phyloP scores from a whole-genome alignment of 345 rosid species.

The Populus tremula region DNA sequence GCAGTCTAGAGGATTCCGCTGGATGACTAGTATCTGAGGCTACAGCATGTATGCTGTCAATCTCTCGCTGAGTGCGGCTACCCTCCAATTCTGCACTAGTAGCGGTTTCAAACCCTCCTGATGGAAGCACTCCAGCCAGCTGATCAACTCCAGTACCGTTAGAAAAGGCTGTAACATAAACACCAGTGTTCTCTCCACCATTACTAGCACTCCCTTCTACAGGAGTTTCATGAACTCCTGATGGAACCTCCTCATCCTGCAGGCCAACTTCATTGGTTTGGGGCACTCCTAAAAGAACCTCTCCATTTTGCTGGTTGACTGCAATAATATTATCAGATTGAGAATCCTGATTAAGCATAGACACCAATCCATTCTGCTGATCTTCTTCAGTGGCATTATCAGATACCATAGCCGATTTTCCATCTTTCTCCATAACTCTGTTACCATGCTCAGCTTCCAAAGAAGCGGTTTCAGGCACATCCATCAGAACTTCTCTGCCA shows the following conservation, averaged over 20 bases:
- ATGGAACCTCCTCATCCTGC: background rate
- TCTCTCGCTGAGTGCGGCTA: background rate
- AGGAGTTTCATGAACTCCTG: conserved; percentile 10
- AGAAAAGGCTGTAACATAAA: background rate
- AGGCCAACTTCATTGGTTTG: too few species aligned
- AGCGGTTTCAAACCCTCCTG: background rate
- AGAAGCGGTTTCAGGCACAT: conserved; percentile 9
- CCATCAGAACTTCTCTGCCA: background rate
- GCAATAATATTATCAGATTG: background rate
- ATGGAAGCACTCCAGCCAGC: conserved; percentile 4
- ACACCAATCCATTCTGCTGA: background rate
- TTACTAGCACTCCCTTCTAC: background rate
- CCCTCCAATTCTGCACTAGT: background rate
- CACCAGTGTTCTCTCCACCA: conserved; percentile 10
- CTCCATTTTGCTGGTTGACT: background rate
- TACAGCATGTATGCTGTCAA: background rate
- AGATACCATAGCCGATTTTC: background rate
- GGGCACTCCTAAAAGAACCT: background rate
- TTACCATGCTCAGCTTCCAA: background rate
- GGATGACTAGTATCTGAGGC: background rate
- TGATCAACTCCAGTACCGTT: background rate
- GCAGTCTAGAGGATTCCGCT: conserved; percentile 29
- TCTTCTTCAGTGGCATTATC: background rate
- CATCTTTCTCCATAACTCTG: background rate
- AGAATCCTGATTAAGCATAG: background rate